Evolutionary conservation across 768 basidiomycete species (phyloP), one percentile per base, ranked within the genome.

Genomic region (Floccularia luteovirens): DNA sequence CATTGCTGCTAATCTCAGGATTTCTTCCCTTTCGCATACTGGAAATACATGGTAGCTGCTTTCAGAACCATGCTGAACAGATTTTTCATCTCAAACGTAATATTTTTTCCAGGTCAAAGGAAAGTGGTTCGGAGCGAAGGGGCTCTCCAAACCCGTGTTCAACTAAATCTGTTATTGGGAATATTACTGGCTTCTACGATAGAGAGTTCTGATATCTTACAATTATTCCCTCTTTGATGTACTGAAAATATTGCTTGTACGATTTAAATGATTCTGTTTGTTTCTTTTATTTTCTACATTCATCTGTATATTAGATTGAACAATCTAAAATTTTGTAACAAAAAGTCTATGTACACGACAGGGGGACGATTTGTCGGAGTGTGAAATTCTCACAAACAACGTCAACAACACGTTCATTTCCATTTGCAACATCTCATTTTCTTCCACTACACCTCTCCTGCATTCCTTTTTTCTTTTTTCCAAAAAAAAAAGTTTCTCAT

Each of bases 11-110:
- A 44, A 39, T 28, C 32, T 3, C 42, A 75, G 74, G 73, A 78
- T 45, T 40, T 85, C 23, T 85, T 87, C 67, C 82, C 82, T 13
- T 71, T 66, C 58, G 77, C 69, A 6, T 90, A 90, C 61, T 90
- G 82, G 82, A 77, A 78, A 42, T 64, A 67, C 41, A 86, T 83
- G 81, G 82, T 80, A 51, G 8, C 10, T 28, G 8, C 10, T 8
- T 28, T 8, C 14, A 53, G 60, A 28, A 28, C n/a, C n/a, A n/a
- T n/a, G n/a, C n/a, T n/a, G n/a, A n/a, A n/a, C n/a, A n/a, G n/a
- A n/a, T n/a, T n/a, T n/a, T n/a, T n/a, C n/a, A n/a, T n/a, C 10
- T 28, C 27, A 8, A 28, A 28, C 27, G 27, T 8, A 8, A 28
- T 28, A 14, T n/a, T n/a, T n/a, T n/a, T n/a, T n/a, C 27, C 14